These are phyloP conservation scores for Austroboletus olivaceoglutinosus DNA, from an alignment of 1,284 basidiomycete genomes.

Conservation along the genomic window DNA sequence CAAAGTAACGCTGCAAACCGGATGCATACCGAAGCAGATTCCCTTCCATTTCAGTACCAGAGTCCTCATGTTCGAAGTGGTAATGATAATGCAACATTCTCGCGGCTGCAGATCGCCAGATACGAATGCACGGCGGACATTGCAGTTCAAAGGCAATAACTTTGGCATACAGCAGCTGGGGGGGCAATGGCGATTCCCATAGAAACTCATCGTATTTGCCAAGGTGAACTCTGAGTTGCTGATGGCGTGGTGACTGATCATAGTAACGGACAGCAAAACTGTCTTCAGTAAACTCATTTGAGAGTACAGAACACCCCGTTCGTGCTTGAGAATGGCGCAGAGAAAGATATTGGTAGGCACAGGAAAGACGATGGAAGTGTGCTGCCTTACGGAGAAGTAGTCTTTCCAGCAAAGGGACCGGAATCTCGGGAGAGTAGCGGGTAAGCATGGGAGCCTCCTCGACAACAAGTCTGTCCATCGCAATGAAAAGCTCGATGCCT, in stretches of 20 bases:
- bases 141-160: not conserved
- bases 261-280: not conserved
- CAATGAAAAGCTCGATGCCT: conserved; percentile 43
- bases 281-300: not conserved
- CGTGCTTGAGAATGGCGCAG: not conserved
- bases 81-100: too few species aligned
- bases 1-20: too few species aligned
- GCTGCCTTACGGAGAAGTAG: not conserved
- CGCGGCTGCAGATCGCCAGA: not conserved
- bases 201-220: too few species aligned
- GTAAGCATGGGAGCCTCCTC: conserved; percentile 36
- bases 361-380: conserved; percentile 30
- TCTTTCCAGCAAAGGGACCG: conserved; percentile 1
- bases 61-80: too few species aligned
- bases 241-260: not conserved
- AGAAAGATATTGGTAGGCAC: conserved; percentile 33
- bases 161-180: not conserved
- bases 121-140: not conserved
- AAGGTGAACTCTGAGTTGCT: not conserved
- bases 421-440: conserved; percentile 47
- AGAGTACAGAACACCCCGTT: not conserved
- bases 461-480: conserved; percentile 40
- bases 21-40: too few species aligned
- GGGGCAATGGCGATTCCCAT: too few species aligned
- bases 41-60: too few species aligned